A percentile compares a stretch with the other conserved stretches of the same genome.
phyloP scores from a whole-genome alignment of 768 basidiomycete genomes.

The Termitomyces sp. region DNA sequence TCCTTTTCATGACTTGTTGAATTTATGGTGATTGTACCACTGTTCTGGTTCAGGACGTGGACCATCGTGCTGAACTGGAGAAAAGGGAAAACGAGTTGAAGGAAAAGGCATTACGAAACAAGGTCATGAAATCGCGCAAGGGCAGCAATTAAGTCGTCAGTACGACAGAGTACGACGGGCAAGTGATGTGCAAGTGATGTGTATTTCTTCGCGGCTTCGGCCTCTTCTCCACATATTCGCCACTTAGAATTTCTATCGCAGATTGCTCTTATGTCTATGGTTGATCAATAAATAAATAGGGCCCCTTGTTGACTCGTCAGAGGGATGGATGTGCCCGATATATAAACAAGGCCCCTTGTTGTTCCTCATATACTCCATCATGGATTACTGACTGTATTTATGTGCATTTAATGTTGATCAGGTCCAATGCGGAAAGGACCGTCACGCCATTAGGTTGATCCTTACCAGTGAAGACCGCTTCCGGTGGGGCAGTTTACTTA shows the following conservation, averaged over 20 bases:
- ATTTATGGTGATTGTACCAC: background rate
- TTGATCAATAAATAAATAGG: constrained; percentile 6
- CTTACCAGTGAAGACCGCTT: background rate
- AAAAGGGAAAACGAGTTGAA: constrained; percentile 76
- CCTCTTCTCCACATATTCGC: constrained; percentile 2
- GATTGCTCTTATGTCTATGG: constrained; percentile 7
- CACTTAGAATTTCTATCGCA: constrained; percentile 16
- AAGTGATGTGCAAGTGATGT: constrained; percentile 15
- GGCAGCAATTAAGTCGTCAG: constrained; percentile 17
- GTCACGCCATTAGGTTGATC: background rate
- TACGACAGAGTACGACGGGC: background rate
- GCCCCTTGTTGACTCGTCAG: background rate
- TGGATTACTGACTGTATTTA: background rate
- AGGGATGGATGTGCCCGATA: too few relatives aligned
- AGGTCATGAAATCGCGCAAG: constrained; percentile 71
- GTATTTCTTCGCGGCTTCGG: constrained; percentile 1
- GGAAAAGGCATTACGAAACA: constrained; percentile 77
- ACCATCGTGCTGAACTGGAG: constrained; percentile 45
- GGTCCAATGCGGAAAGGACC: background rate
- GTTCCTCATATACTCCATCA: background rate
- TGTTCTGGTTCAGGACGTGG: constrained; percentile 15
- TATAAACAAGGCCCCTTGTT: background rate
- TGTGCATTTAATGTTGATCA: constrained; percentile 3
- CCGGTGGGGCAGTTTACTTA: background rate
- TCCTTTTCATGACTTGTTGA: constrained; percentile 13